Base-by-base conservation (phyloP, 2,329 filamentous ascomycete genomes). In the Alternaria solani region DNA sequence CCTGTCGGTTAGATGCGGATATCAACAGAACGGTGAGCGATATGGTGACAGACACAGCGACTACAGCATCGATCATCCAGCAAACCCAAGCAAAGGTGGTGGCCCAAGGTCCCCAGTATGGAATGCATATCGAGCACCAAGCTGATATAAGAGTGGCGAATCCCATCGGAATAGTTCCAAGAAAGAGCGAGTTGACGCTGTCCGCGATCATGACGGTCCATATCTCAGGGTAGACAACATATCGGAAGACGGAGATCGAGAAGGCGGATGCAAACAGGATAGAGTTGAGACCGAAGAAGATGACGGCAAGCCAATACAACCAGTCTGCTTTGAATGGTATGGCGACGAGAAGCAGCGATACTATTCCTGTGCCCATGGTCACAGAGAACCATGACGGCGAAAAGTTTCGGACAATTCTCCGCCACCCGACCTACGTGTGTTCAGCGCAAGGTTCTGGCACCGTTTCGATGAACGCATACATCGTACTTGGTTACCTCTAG, bases 91-190 rank as follows among this genome's bases (percentile, higher is more conserved):
- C 82, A 32, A 84, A 65, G 0, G 71, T 78, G 0, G 73, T 78
- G n/a, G 85, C 79, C 82, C 86, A 86, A 14, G 80, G 66, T 1
- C 87, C 88, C 88, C 87, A 91, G n/a, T 78, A 79, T 0, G 84
- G 84, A 7, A 84, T 80, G 72, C 88, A 90, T 34, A 87, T 81
- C 32, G 87, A 81, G 12, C 88, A 81, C 73, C 87, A 85, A 83
- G 89, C 88, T 62, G 88, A 87, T 61, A 91, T 85, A 43, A 91
- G 86, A 2, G 89, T 91, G 0, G 88, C 86, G 59, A 91, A 84
- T 0, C 84, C 88, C 87, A 91, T 91, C 0, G 89, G 89, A 32
- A 90, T 84, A 0, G 87, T 89, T 0, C 79, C 89, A 4, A 92
- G 78, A 65, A 92, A 92, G 54, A 92, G 81, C 1, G 86, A 88